Evolutionary conservation across 257 asterid genomes (phyloP), one percentile per base, ranked within the genome.

Genomic region (Petrea volubilis): DNA sequence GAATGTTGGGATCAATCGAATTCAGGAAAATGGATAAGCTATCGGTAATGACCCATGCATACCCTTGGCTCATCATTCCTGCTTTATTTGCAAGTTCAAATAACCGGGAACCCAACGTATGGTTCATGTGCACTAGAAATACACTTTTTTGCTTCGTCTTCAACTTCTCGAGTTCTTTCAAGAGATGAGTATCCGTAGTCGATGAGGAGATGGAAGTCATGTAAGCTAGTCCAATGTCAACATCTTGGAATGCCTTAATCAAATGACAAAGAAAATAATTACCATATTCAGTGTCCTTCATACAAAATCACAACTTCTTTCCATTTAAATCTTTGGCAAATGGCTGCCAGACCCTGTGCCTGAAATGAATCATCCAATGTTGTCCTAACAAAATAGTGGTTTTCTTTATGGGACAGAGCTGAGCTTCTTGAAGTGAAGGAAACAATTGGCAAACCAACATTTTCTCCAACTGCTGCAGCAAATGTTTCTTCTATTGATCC

Each of bases 21-120:
- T 34, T 67, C 70, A 83, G 3, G 81, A 80, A 82, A 67, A 64
- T 83, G 12, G 92, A 85, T 33, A 85, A 23, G 27, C 88, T 75
- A 44, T 83, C 85, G 1, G 92, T 77, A 36, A 82, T 21, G 11
- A 87, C 21, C 96, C 96, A 89, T 0, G 86, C 92, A 43, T 74
- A 78, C 4, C 85, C 90, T 75, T 75, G 76, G 3, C 66, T 77
- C 87, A 81, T 87, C 74, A 85, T 55, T 14, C 85, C 82, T 0
- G 4, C 29, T 7, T 6, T 31, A 41, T 77, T 62, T 0, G 87
- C 90, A 7, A 68, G 62, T 18, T 21, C 3, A 28, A 85, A 81
- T 11, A 85, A 34, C 55, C 81, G 76, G 8, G 50, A 44, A 17
- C 87, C 87, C 1, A 85, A 77, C 3, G 47, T 52, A 31, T 80